A percentile compares a stretch with the other conserved stretches of the same genome.
These are phyloP conservation scores for Cinnamomum chago DNA, from an alignment of 164 flowering plant genomes.

Conservation along the genomic window DNA sequence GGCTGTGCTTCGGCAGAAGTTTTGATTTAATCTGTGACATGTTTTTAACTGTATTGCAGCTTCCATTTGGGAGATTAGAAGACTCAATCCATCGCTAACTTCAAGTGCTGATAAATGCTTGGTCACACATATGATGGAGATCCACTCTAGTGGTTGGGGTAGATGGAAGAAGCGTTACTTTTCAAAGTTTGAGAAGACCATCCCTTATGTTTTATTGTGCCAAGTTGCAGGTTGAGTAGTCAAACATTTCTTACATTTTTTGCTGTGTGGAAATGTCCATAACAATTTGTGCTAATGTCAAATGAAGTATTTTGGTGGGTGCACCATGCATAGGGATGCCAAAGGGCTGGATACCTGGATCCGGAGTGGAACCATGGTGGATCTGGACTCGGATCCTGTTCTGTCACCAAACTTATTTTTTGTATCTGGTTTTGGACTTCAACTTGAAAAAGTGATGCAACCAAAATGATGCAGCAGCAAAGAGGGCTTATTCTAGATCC, in stretches of 20 bases:
- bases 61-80: conserved; percentile 91
- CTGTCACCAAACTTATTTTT: too few relatives aligned
- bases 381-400: too few relatives aligned
- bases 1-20: background rate
- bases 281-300: background rate
- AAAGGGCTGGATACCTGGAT: too few relatives aligned
- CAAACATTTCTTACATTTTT: conserved; percentile 3
- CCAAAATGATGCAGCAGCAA: too few relatives aligned
- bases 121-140: conserved; percentile 80
- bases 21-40: background rate
- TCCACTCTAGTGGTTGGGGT: conserved; percentile 56
- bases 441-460: too few relatives aligned
- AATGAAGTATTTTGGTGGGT: background rate
- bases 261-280: background rate
- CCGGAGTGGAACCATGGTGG: too few relatives aligned
- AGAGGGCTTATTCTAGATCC: too few relatives aligned
- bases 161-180: conserved; percentile 55
- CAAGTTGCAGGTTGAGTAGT: conserved; percentile 79
- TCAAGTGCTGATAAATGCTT: conserved; percentile 53
- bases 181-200: conserved; percentile 71
- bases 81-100: conserved; percentile 37
- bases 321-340: background rate
- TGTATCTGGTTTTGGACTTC: too few relatives aligned
- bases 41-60: conserved; percentile 42
- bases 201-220: conserved; percentile 68